Percentiles rank a stretch among this genome's conserved stretches.
Conservation (phyloP, 2,329 filamentous ascomycete species). For the Xylaria hypoxylon region DNA sequence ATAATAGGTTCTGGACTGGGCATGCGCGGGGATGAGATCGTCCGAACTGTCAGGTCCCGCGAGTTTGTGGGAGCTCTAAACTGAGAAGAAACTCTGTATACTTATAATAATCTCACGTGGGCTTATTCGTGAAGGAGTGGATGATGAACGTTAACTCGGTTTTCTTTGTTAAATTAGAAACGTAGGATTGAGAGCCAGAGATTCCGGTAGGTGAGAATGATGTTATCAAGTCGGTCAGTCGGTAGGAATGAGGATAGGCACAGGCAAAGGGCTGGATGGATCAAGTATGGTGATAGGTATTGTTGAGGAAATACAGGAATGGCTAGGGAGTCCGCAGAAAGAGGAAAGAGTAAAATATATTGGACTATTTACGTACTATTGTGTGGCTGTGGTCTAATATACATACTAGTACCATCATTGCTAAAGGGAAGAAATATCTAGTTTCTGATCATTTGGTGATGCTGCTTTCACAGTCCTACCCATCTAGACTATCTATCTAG, state of each 20-base stretch:
- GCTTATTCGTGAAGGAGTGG: neutral
- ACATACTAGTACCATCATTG: slow-evolving; percentile 16
- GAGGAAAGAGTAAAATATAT: slow-evolving; percentile 1
- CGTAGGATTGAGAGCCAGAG: neutral
- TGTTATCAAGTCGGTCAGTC: neutral
- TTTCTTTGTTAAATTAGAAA: neutral
- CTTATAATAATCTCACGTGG: slow-evolving; percentile 1
- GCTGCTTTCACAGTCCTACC: neutral
- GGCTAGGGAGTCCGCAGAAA: neutral
- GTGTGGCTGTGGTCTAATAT: slow-evolving; percentile 8
- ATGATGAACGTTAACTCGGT: neutral
- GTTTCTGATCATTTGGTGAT: slow-evolving; percentile 12
- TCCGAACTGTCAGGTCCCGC: slow-evolving; percentile 10
- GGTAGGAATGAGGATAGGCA: slow-evolving; percentile 1
- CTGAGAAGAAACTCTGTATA: neutral
- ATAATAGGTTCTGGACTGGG: slow-evolving; percentile 9
- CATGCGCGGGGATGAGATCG: slow-evolving; percentile 20
- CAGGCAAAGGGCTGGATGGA: neutral
- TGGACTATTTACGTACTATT: neutral
- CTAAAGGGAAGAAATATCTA: neutral
- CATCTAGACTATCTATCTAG: neutral
- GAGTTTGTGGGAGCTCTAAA: slow-evolving; percentile 7
- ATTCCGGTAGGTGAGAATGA: slow-evolving; percentile 11
- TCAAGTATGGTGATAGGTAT: neutral
- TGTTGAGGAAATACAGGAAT: neutral